Evolutionary conservation across 2,329 filamentous ascomycete species (phyloP), one percentile per base, ranked within the genome.

Genomic region (Venturia asperata): DNA sequence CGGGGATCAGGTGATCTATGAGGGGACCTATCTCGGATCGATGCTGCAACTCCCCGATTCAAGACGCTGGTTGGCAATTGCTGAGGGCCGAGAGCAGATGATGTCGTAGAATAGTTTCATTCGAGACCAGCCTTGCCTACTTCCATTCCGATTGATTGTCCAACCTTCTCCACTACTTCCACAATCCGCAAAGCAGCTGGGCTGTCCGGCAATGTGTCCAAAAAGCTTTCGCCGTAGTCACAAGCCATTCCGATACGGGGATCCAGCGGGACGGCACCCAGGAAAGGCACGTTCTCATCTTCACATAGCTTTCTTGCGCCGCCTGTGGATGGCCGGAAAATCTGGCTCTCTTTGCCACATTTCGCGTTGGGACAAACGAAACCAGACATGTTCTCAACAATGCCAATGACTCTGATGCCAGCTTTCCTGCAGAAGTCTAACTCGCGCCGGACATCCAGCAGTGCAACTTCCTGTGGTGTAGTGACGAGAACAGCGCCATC

Each of bases 401-500:
- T 81, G 0, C 94, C 94, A 3, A 99, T 76, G 7, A 99, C 85
- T 61, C 82, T 84, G 70, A 99, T 97, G 4, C 90, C 91, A 0
- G 94, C 94, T 78, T 99, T 99, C 66, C 87, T 83, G 77, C 95
- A 99, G 73, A 99, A 99, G 73, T 99, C 93, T 66, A 99, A 93
- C 77, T 99, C 94, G 78, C 97, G 97, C 70, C 94, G 82, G 15
- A 99, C 94, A 74, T 99, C 94, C 56, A 99, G 81, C 64, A 99
- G 80, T 1, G 89, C 85, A 21, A 97, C 91, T 77, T 99, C 95
- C 75, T 99, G 94, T 1, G 94, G 94, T 6, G 94, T 99, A 0
- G 92, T 95, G 39, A 99, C 88, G 65, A 99, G 81, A 9, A 99
- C 88, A 0, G 95, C 94, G 21, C 94, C 94, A 73, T 96, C 92